phyloP scores from a whole-genome alignment of 2,329 filamentous ascomycete species.

The Paecilomyces variotii region DNA sequence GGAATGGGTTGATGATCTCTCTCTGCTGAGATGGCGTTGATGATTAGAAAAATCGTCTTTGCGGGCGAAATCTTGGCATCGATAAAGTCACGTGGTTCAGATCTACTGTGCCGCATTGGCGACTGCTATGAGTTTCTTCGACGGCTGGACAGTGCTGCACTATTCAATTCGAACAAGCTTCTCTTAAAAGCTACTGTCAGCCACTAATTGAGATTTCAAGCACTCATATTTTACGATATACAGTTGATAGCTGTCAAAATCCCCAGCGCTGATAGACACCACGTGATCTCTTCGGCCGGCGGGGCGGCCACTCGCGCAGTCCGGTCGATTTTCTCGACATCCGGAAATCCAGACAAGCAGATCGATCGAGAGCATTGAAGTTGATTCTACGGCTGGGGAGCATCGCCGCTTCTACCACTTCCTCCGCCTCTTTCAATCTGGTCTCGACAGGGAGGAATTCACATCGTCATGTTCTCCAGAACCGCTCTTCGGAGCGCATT shows the following conservation, averaged over 20 bases:
- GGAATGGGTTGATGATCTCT: background rate
- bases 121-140: too few relatives aligned
- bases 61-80: constrained; percentile 1
- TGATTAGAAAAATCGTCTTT: constrained; percentile 4
- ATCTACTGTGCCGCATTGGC: background rate
- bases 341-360: constrained; percentile 5
- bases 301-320: constrained; percentile 19
- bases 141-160: too few relatives aligned
- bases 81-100: constrained; percentile 1
- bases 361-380: constrained; percentile 1
- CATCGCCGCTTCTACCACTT: constrained; percentile 7
- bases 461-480: constrained; percentile 29
- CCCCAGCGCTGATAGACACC: background rate
- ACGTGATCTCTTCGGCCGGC: constrained; percentile 22
- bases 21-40: background rate
- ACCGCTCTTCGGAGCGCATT: constrained; percentile 22
- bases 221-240: too few relatives aligned
- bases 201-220: too few relatives aligned
- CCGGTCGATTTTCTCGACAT: constrained; percentile 26
- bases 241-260: background rate
- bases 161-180: too few relatives aligned
- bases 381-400: constrained; percentile 3
- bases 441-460: constrained; percentile 4
- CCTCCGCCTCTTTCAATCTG: constrained; percentile 3
- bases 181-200: too few relatives aligned